Evolutionary conservation across 192 early-diverging fungal genomes (phyloP).

Genomic region (Linnemannia zychae): DNA sequence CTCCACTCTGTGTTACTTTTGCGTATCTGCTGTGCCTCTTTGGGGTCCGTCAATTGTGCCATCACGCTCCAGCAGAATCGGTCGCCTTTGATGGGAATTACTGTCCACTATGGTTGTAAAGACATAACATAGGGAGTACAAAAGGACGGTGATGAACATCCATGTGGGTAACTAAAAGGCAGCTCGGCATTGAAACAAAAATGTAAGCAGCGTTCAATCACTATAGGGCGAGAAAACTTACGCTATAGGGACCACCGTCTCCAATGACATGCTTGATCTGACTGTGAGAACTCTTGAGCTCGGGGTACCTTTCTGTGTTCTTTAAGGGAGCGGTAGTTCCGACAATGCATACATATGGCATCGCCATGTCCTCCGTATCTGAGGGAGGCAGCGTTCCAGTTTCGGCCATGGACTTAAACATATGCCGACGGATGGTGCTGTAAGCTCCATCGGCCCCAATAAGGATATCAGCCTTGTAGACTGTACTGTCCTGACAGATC

Average conservation of each 20-base stretch:
- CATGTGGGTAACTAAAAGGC: neutral
- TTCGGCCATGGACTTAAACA: conserved; percentile 19
- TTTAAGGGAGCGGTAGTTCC: conserved; percentile 20
- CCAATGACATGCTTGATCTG: conserved; percentile 26
- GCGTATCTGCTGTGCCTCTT: neutral
- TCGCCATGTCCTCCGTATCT: conserved; percentile 16
- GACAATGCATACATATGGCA: conserved; percentile 25
- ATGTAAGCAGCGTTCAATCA: no score
- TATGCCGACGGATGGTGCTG: conserved; percentile 21
- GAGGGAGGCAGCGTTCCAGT: neutral
- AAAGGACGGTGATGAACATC: neutral
- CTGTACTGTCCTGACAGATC: conserved; percentile 24
- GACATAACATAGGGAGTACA: neutral
- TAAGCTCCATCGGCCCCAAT: conserved; percentile 55
- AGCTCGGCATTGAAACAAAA: neutral
- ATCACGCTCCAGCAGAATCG: conserved; percentile 27
- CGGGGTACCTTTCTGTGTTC: conserved; percentile 13
- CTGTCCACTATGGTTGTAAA: conserved; percentile 14
- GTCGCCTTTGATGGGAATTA: conserved; percentile 16
- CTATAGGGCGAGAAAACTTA: neutral
- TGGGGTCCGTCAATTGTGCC: neutral
- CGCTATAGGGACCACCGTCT: conserved; percentile 19
- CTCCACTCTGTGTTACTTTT: conserved; percentile 19
- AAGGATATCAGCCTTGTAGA: conserved; percentile 42
- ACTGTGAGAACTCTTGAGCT: conserved; percentile 12